A percentile compares a stretch with the other conserved stretches of the same genome.
phyloP scores from a whole-genome alignment of 805 yeast species.

The Torulaspora delbrueckii region DNA sequence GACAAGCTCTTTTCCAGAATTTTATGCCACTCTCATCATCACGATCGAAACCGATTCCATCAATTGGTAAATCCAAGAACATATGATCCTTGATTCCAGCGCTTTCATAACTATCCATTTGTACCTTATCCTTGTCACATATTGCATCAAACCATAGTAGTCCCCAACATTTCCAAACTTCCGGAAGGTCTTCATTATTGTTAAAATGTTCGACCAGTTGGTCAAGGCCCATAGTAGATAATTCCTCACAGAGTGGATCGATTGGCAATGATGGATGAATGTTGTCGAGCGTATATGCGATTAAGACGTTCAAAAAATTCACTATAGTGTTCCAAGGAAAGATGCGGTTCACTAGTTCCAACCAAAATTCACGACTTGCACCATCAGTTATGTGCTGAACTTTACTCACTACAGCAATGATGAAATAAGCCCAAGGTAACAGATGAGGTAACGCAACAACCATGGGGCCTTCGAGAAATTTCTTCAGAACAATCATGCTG shows the following conservation, averaged over 20 bases:
- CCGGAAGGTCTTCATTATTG: slow-evolving; percentile 60
- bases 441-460: slow-evolving; percentile 67
- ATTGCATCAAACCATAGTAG: slow-evolving; percentile 71
- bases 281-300: slow-evolving; percentile 34
- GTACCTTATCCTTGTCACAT: slow-evolving; percentile 46
- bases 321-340: slow-evolving; percentile 68
- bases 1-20: slow-evolving; percentile 34
- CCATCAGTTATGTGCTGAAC: slow-evolving; percentile 31
- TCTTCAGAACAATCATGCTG: slow-evolving; percentile 60
- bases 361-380: slow-evolving; percentile 29
- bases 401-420: slow-evolving; percentile 59
- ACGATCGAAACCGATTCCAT: slow-evolving; percentile 49
- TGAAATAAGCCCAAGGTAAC: slow-evolving; percentile 71
- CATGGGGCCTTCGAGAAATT: slow-evolving; percentile 63
- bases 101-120: slow-evolving; percentile 39
- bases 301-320: slow-evolving; percentile 56
- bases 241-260: slow-evolving; percentile 24
- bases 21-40: slow-evolving; percentile 34
- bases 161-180: slow-evolving; percentile 85
- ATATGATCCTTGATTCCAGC: slow-evolving; percentile 57
- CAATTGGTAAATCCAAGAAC: slow-evolving; percentile 57
- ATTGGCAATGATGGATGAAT: slow-evolving; percentile 16
- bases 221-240: slow-evolving; percentile 29
- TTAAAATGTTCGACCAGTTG: slow-evolving; percentile 47
- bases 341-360: slow-evolving; percentile 41